phyloP scores from a whole-genome alignment of 768 basidiomycete species.

The Lentinula detonsa region DNA sequence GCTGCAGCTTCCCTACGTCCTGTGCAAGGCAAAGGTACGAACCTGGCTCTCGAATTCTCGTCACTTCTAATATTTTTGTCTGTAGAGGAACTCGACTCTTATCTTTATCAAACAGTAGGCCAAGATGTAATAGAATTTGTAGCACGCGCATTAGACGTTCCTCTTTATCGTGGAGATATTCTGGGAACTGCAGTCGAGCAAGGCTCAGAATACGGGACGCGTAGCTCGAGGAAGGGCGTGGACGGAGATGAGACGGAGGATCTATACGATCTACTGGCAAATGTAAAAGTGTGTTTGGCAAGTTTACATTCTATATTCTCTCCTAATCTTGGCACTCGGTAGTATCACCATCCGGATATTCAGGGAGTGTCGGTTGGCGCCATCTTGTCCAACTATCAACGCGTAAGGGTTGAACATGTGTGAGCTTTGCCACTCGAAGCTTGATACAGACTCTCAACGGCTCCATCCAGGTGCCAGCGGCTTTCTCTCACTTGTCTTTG shows the following conservation, averaged over 20 bases:
- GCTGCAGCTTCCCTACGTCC: conserved; percentile 89
- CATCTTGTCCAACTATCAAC: conserved; percentile 95
- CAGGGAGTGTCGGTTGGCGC: conserved; percentile 91
- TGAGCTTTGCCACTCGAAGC: conserved; percentile 28
- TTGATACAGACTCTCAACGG: neutral
- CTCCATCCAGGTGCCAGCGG: conserved; percentile 59
- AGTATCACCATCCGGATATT: conserved; percentile 76
- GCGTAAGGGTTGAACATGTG: conserved; percentile 98
- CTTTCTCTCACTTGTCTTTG: conserved; percentile 74
- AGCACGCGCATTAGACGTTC: conserved; percentile 79
- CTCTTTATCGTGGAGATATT: conserved; percentile 80
- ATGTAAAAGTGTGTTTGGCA: conserved; percentile 59
- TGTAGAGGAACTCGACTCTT: conserved; percentile 96
- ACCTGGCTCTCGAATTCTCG: conserved; percentile 7
- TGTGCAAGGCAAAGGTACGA: conserved; percentile 73
- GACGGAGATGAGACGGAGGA: conserved; percentile 96
- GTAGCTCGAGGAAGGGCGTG: conserved; percentile 47
- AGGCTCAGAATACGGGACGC: conserved; percentile 80
- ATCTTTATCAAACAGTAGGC: conserved; percentile 98
- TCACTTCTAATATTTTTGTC: conserved; percentile 12
- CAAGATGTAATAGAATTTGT: conserved; percentile 89
- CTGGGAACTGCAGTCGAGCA: conserved; percentile 75
- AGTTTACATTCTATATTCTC: neutral
- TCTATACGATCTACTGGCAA: conserved; percentile 61
- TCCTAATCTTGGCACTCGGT: conserved; percentile 6